Conservation (phyloP, 2,329 filamentous ascomycete species). For the Aspergillus sp. region DNA sequence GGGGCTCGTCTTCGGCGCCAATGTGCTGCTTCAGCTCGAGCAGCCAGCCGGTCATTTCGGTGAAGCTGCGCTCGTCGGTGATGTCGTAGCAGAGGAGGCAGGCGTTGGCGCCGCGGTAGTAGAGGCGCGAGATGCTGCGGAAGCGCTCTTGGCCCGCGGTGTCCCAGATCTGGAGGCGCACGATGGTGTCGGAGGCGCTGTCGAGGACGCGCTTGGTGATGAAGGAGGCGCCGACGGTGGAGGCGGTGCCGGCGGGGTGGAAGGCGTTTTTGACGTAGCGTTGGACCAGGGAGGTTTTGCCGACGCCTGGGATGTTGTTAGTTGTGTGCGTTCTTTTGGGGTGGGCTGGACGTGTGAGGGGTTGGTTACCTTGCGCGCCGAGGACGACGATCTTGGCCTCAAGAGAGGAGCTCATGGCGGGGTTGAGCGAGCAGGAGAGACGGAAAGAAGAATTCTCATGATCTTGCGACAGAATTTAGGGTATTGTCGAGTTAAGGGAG, state of each 20-base stretch:
- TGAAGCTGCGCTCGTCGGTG: conserved; percentile 78
- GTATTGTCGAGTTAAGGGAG: neutral
- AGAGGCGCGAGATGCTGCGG: conserved; percentile 87
- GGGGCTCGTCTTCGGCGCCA: conserved; percentile 58
- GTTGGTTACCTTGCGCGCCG: conserved; percentile 45
- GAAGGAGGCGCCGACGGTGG: conserved; percentile 78
- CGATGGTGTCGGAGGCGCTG: conserved; percentile 77
- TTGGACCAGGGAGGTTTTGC: conserved; percentile 52
- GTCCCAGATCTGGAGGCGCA: conserved; percentile 95
- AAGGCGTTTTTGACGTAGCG: conserved; percentile 49
- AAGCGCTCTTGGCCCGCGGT: conserved; percentile 96
- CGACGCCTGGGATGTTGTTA: conserved; percentile 39
- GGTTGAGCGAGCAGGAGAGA: conserved; percentile 25
- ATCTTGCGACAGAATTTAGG: conserved; percentile 14
- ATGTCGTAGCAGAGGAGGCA: conserved; percentile 95
- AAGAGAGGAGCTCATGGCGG: conserved; percentile 47
- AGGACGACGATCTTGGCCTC: conserved; percentile 55
- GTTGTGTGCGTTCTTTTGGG: neutral
- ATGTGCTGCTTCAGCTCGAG: conserved; percentile 78
- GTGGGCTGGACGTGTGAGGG: neutral
- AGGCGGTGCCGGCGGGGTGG: conserved; percentile 45
- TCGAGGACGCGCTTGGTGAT: conserved; percentile 78
- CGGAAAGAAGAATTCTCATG: conserved; percentile 29
- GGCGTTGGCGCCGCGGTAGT: conserved; percentile 93
- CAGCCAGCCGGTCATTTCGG: conserved; percentile 90